phyloP scores from a whole-genome alignment of 257 asterid genomes.

The Jasminum sambac region DNA sequence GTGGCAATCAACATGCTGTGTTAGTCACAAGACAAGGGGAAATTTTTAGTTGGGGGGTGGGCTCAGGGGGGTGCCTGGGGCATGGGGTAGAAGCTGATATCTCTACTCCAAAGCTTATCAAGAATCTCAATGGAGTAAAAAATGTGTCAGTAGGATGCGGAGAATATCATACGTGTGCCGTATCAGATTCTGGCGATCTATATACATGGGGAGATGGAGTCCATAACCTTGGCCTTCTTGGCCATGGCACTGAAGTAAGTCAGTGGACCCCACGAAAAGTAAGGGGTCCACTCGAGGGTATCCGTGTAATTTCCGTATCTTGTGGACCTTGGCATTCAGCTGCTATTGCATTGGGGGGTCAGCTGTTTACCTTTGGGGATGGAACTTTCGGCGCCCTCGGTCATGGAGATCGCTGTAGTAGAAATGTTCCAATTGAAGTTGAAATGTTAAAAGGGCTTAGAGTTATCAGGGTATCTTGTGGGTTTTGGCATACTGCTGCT shows the following conservation, averaged over 20 bases:
- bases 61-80: constrained; percentile 65
- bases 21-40: constrained; percentile 63
- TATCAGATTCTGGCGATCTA: constrained; percentile 59
- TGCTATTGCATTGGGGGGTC: constrained; percentile 55
- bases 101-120: constrained; percentile 46
- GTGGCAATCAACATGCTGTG: constrained; percentile 63
- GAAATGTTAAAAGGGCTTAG: constrained; percentile 52
- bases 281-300: constrained; percentile 50
- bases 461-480: constrained; percentile 56
- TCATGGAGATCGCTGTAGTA: constrained; percentile 58
- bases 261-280: constrained; percentile 68
- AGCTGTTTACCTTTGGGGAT: constrained; percentile 72
- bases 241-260: constrained; percentile 62
- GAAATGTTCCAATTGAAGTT: constrained; percentile 58
- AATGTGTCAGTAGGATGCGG: constrained; percentile 63
- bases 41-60: constrained; percentile 74
- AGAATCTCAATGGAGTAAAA: constrained; percentile 43
- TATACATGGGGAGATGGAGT: constrained; percentile 81
- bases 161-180: constrained; percentile 72
- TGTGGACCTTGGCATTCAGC: constrained; percentile 91
- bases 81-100: constrained; percentile 61
- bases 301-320: constrained; percentile 46
- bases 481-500: constrained; percentile 86
- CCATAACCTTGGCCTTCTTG: constrained; percentile 61
- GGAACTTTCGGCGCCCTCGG: constrained; percentile 85